Evolutionary conservation across 2,329 filamentous ascomycete species (phyloP).

Genomic region (Claviceps africana): DNA sequence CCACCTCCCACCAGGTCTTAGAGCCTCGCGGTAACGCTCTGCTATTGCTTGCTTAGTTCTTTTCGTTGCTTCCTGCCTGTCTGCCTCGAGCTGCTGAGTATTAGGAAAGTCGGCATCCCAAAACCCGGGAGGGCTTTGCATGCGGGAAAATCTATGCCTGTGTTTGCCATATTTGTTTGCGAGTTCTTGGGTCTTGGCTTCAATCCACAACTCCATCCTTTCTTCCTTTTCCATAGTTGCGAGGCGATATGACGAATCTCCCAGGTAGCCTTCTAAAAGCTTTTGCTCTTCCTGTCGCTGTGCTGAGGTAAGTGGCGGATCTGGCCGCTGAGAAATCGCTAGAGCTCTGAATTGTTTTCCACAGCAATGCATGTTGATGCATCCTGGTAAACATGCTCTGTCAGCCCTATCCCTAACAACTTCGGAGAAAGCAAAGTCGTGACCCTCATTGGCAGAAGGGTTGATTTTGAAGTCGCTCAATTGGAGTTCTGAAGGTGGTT

Average conservation of each 20-base stretch:
- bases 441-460: slow-evolving; percentile 53
- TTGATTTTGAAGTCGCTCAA: slow-evolving; percentile 75
- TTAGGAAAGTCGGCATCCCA: slow-evolving; percentile 83
- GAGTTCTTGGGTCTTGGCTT: slow-evolving; percentile 59
- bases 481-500: slow-evolving; percentile 41
- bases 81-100: slow-evolving; percentile 63
- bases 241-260: slow-evolving; percentile 44
- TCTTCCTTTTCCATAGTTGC: slow-evolving; percentile 45
- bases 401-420: slow-evolving; percentile 58
- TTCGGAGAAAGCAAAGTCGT: slow-evolving; percentile 59
- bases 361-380: slow-evolving; percentile 63
- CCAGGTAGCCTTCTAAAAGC: slow-evolving; percentile 43
- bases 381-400: slow-evolving; percentile 58
- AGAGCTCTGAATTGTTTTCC: slow-evolving; percentile 56
- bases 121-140: slow-evolving; percentile 67
- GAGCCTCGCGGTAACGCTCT: slow-evolving; percentile 68
- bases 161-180: slow-evolving; percentile 68
- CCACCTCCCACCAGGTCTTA: slow-evolving; percentile 63
- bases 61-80: slow-evolving; percentile 50
- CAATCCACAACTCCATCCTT: slow-evolving; percentile 52
- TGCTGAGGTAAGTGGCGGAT: slow-evolving; percentile 21
- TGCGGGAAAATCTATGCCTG: slow-evolving; percentile 56
- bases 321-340: slow-evolving; percentile 37
- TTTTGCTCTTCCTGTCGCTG: slow-evolving; percentile 29
- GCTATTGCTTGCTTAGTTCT: slow-evolving; percentile 51